Conservation (phyloP, 768 basidiomycete genomes). For the Phallus indusiatus region DNA sequence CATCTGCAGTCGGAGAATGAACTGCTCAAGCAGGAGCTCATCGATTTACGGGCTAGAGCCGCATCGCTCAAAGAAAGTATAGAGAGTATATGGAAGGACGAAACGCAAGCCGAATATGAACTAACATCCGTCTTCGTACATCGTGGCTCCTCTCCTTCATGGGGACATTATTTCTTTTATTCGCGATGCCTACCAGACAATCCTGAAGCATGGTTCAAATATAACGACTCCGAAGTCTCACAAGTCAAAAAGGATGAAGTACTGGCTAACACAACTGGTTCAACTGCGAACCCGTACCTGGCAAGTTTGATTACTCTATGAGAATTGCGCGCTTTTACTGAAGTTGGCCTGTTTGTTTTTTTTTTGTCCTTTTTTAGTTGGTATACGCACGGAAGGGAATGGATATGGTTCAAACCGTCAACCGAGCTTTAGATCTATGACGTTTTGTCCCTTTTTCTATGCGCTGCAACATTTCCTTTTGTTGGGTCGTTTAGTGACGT, state of each 20-base stretch:
- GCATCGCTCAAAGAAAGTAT: conserved; percentile 54
- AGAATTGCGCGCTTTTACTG: not conserved
- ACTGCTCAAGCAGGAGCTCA: conserved; percentile 46
- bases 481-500: no score
- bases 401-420: conserved; percentile 74
- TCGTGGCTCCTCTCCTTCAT: conserved; percentile 77
- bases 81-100: conserved; percentile 67
- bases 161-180: conserved; percentile 95
- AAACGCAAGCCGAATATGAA: conserved; percentile 66
- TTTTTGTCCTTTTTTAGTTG: conserved; percentile 35
- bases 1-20: conserved; percentile 46
- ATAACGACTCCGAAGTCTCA: conserved; percentile 85
- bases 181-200: conserved; percentile 75
- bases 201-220: conserved; percentile 89
- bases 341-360: conserved; percentile 6
- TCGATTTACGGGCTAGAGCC: conserved; percentile 39
- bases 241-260: conserved; percentile 75
- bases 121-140: conserved; percentile 94
- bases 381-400: conserved; percentile 76
- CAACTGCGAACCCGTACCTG: conserved; percentile 83
- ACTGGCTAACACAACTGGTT: conserved; percentile 81
- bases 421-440: conserved; percentile 34
- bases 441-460: not conserved
- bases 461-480: no score
- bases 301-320: conserved; percentile 33